These are phyloP conservation scores for Neurospora sp. DNA, from an alignment of 495 filamentous ascomycete genomes.

Conservation along the genomic window DNA sequence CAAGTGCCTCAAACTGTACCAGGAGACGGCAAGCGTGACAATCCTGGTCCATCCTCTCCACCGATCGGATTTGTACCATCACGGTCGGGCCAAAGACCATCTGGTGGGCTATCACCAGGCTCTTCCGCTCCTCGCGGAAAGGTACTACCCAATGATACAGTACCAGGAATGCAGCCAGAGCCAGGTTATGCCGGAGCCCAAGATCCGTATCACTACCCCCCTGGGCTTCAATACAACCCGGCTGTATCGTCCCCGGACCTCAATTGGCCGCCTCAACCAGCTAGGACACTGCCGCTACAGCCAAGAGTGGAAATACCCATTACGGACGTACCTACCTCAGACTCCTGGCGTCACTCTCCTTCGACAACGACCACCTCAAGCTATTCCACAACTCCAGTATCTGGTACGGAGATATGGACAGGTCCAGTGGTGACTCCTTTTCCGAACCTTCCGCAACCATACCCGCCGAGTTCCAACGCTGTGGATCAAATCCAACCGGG, in stretches of 20 bases:
- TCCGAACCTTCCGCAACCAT: not conserved
- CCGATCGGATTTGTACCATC: not conserved
- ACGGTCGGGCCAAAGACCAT: slow-evolving; percentile 3
- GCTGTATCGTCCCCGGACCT: not conserved
- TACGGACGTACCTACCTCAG: not conserved
- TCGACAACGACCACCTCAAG: not conserved
- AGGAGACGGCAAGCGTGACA: not conserved
- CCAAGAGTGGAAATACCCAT: not conserved
- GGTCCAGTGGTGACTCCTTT: not conserved
- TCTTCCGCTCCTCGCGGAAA: slow-evolving; percentile 13
- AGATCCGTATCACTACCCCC: slow-evolving; percentile 1
- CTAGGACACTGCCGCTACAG: not conserved
- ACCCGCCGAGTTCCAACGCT: not conserved
- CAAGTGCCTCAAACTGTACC: slow-evolving; percentile 6
- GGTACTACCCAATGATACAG: not conserved
- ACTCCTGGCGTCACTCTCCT: not conserved
- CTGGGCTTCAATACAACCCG: not conserved
- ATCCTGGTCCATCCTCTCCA: not conserved
- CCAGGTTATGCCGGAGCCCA: not conserved
- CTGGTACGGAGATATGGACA: not conserved
- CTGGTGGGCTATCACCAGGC: slow-evolving; percentile 9
- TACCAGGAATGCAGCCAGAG: not conserved
- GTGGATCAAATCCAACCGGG: not conserved
- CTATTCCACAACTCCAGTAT: not conserved
- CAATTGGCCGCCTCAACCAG: not conserved